Conservation (phyloP, 2,329 filamentous ascomycete genomes). For the Monosporascus ibericus region DNA sequence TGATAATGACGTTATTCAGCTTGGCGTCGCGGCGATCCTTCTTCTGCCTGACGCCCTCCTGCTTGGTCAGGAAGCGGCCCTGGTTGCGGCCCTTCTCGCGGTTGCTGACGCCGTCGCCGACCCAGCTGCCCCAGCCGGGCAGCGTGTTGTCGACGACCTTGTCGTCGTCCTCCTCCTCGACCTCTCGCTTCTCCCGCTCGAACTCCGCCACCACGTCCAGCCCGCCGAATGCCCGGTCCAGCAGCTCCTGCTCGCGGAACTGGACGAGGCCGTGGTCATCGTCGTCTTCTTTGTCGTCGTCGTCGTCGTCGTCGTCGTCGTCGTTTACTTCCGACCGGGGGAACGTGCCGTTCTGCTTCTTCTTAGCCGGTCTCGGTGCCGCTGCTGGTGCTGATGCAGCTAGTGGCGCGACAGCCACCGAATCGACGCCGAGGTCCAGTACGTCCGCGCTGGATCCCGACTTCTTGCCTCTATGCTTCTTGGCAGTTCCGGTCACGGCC, state of each 20-base stretch:
- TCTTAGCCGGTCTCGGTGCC: slow-evolving; percentile 20
- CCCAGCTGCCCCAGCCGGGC: slow-evolving; percentile 91
- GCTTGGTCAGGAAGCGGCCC: slow-evolving; percentile 57
- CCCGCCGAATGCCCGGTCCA: slow-evolving; percentile 80
- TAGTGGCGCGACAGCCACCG: slow-evolving; percentile 16
- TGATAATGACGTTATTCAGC: slow-evolving; percentile 81
- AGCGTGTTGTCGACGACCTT: slow-evolving; percentile 78
- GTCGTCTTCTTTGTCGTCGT: slow-evolving; percentile 39
- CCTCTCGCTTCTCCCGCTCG: slow-evolving; percentile 67
- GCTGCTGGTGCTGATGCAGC: slow-evolving; percentile 15
- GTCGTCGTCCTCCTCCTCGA: slow-evolving; percentile 71
- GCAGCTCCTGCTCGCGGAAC: slow-evolving; percentile 59
- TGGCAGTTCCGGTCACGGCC: slow-evolving; percentile 11
- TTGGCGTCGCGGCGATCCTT: slow-evolving; percentile 76
- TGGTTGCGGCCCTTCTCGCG: slow-evolving; percentile 59
- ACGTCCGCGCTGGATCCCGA: slow-evolving; percentile 15
- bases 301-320: slow-evolving; percentile 32
- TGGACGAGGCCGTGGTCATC: slow-evolving; percentile 47
- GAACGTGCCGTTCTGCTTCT: slow-evolving; percentile 16
- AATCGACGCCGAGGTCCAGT: slow-evolving; percentile 23
- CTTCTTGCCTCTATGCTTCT: slow-evolving; percentile 21
- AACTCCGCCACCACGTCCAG: slow-evolving; percentile 80
- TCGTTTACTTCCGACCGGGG: slow-evolving; percentile 6
- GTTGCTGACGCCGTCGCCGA: slow-evolving; percentile 73
- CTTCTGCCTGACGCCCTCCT: slow-evolving; percentile 65